Evolutionary conservation across 768 basidiomycete genomes (phyloP).

Genomic region (Boletus reticuloceps): DNA sequence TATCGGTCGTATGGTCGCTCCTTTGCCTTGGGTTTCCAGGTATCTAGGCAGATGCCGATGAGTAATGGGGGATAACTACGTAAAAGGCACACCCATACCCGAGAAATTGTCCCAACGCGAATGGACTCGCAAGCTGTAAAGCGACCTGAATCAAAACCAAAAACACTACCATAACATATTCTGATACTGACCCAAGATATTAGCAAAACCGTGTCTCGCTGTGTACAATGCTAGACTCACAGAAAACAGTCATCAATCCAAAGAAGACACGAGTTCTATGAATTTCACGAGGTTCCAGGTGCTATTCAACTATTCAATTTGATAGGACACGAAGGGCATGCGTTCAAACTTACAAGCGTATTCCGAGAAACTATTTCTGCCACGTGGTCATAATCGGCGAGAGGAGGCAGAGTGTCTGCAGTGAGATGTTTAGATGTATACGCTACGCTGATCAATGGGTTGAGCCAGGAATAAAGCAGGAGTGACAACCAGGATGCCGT

Average conservation of each 20-base stretch:
- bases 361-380: conserved; percentile 30
- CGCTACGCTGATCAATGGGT: conserved; percentile 44
- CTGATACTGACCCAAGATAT: background rate
- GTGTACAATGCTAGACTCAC: background rate
- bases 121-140: background rate
- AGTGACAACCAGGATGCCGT: conserved; percentile 35
- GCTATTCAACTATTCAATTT: background rate
- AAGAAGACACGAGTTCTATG: background rate
- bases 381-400: conserved; percentile 46
- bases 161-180: background rate
- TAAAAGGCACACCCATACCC: background rate
- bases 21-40: conserved; percentile 51
- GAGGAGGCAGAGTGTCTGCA: conserved; percentile 41
- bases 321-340: background rate
- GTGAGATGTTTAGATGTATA: conserved; percentile 41
- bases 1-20: conserved; percentile 55
- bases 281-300: background rate
- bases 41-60: conserved; percentile 36
- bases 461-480: conserved; percentile 50
- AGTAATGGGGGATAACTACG: background rate
- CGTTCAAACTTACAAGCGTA: conserved; percentile 25
- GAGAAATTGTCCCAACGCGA: conserved; percentile 8
- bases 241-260: conserved; percentile 2
- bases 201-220: background rate
- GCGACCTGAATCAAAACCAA: background rate